phyloP scores from a whole-genome alignment of 768 basidiomycete species.

The Xanthoconium purpureum region DNA sequence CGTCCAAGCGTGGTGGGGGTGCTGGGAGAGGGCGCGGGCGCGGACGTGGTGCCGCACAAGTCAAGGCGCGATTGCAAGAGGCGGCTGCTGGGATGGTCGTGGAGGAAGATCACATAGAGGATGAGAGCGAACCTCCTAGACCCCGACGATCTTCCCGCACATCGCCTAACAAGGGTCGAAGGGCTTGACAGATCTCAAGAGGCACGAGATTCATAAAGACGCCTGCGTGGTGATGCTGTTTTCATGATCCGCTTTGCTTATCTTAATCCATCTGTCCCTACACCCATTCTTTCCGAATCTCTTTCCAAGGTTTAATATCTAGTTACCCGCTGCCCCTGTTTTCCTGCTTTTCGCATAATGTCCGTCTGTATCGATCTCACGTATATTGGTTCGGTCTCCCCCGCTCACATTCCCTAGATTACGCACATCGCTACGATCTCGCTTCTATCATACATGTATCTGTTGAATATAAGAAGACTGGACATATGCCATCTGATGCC shows the following conservation, averaged over 20 bases:
- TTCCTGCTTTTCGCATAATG: conserved; percentile 5
- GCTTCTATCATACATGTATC: conserved; percentile 20
- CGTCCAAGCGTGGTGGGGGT: conserved; percentile 17
- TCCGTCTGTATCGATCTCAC: conserved; percentile 14
- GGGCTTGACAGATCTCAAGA: conserved; percentile 2
- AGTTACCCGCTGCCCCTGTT: conserved; percentile 6
- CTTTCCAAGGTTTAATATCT: background rate
- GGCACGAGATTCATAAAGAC: background rate
- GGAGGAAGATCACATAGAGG: conserved; percentile 29
- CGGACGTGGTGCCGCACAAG: conserved; percentile 15
- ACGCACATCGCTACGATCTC: conserved; percentile 9
- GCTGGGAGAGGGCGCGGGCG: conserved; percentile 23
- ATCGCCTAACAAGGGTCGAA: conserved; percentile 32
- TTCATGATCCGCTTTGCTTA: background rate
- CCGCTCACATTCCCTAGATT: conserved; percentile 10
- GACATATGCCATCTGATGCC: no score
- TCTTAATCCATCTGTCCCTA: background rate
- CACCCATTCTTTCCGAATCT: background rate
- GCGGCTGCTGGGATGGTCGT: conserved; percentile 26
- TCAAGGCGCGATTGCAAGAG: conserved; percentile 24
- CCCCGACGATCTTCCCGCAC: conserved; percentile 37
- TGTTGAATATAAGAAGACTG: conserved; percentile 4
- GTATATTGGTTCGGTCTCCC: conserved; percentile 1
- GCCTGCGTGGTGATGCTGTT: background rate
- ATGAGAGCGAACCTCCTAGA: conserved; percentile 20